Evolutionary conservation across 371 early-diverging fungal genomes (phyloP).

Genomic region (Haplosporangium sp.): DNA sequence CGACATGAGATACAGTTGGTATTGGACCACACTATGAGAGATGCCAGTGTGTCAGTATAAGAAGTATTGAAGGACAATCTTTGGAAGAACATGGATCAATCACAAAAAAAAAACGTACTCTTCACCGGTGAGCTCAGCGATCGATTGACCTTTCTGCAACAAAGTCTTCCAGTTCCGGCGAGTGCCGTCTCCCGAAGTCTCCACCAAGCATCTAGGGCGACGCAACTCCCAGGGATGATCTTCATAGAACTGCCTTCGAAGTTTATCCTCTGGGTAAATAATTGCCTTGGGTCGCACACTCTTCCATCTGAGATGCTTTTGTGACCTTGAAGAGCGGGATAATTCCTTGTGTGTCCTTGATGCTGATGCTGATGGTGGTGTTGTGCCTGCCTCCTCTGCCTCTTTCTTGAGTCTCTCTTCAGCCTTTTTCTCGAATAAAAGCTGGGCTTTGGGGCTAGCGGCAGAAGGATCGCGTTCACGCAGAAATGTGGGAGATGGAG

Average conservation of each 20-base stretch:
- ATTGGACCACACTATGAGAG: conserved; percentile 73
- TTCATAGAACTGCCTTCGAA: conserved; percentile 84
- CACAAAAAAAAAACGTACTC: conserved; percentile 61
- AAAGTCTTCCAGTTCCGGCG: conserved; percentile 41
- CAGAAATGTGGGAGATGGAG: conserved; percentile 50
- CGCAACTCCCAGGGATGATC: conserved; percentile 91
- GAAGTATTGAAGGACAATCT: background rate
- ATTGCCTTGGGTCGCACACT: conserved; percentile 74
- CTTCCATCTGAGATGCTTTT: conserved; percentile 65
- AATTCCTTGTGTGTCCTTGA: conserved; percentile 8
- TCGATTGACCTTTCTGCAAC: conserved; percentile 63
- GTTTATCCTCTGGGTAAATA: conserved; percentile 88
- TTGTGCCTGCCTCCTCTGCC: conserved; percentile 1
- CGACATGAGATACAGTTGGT: conserved; percentile 81
- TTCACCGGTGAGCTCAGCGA: conserved; percentile 71
- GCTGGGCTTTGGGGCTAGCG: conserved; percentile 12
- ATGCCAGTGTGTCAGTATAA: background rate
- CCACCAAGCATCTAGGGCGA: conserved; percentile 74
- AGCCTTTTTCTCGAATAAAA: conserved; percentile 27
- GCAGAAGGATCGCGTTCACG: conserved; percentile 50
- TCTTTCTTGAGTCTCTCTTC: conserved; percentile 3
- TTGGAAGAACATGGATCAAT: background rate
- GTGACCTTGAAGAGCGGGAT: conserved; percentile 52
- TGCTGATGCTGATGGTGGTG: conserved; percentile 5
- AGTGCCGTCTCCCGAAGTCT: conserved; percentile 62